Evolutionary conservation across 805 yeast species (phyloP).

Genomic region (Hanseniaspora pseudoguilliermondii): DNA sequence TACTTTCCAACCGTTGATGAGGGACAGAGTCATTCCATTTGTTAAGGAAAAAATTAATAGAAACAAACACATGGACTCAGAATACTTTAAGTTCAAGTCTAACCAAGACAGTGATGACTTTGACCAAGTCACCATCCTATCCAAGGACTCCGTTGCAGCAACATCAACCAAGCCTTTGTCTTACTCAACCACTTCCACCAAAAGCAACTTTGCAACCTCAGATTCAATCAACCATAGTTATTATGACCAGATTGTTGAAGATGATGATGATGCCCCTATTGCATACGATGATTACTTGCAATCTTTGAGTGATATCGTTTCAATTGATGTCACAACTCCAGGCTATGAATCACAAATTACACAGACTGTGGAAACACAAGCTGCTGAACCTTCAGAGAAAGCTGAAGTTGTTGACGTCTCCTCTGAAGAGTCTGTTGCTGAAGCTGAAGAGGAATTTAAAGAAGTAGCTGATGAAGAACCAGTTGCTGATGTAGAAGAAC

Average conservation of each 20-base stretch:
- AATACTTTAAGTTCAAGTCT: slow-evolving; percentile 8
- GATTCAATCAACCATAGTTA: background rate
- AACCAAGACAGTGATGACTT: background rate
- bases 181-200: background rate
- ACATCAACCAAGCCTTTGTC: background rate
- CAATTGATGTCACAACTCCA: slow-evolving; percentile 1
- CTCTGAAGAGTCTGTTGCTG: background rate
- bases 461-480: background rate
- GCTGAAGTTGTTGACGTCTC: background rate
- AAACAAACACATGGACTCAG: background rate
- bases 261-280: background rate
- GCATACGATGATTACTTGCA: slow-evolving; percentile 4
- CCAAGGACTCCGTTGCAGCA: background rate
- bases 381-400: background rate
- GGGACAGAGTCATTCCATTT: slow-evolving; percentile 4
- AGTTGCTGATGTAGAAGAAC: background rate
- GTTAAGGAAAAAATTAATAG: background rate
- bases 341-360: slow-evolving; percentile 5
- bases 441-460: background rate
- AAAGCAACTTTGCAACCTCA: background rate
- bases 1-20: background rate
- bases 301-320: slow-evolving; percentile 7
- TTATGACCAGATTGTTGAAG: background rate
- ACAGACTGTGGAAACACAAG: background rate
- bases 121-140: background rate